Conservation (phyloP, 2,329 filamentous ascomycete species). For the Epichloe festucae region DNA sequence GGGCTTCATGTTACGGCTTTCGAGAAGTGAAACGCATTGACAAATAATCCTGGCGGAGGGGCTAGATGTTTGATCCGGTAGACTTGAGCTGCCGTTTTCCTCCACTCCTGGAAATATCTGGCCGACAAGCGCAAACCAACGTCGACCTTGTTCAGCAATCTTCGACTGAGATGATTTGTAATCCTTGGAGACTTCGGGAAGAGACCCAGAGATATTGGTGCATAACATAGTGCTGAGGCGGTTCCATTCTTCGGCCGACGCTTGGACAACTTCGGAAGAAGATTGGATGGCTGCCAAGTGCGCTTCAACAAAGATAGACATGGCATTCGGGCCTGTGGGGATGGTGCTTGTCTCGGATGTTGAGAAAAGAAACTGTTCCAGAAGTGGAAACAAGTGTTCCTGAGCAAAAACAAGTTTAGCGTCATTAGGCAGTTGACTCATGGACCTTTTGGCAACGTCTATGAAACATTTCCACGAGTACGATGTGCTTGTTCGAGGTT, state of each 20-base stretch:
- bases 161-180: constrained; percentile 58
- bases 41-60: constrained; percentile 19
- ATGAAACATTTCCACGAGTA: constrained; percentile 68
- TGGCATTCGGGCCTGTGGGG: constrained; percentile 21
- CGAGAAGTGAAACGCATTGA: constrained; percentile 29
- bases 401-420: constrained; percentile 34
- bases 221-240: constrained; percentile 48
- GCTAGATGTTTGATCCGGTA: constrained; percentile 17
- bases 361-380: constrained; percentile 40
- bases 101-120: constrained; percentile 26
- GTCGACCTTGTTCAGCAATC: constrained; percentile 51
- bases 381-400: constrained; percentile 39
- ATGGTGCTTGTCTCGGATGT: constrained; percentile 23
- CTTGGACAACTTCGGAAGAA: constrained; percentile 28
- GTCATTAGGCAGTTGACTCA: constrained; percentile 29
- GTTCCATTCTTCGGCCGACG: constrained; percentile 48
- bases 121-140: constrained; percentile 51
- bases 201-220: constrained; percentile 55
- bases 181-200: constrained; percentile 71
- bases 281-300: constrained; percentile 31
- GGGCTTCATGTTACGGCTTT: constrained; percentile 41
- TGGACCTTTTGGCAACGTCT: constrained; percentile 43
- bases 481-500: constrained; percentile 53
- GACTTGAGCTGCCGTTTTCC: constrained; percentile 4
- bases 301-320: constrained; percentile 31